phyloP scores from a whole-genome alignment of 768 basidiomycete genomes.

The Mycena pura region DNA sequence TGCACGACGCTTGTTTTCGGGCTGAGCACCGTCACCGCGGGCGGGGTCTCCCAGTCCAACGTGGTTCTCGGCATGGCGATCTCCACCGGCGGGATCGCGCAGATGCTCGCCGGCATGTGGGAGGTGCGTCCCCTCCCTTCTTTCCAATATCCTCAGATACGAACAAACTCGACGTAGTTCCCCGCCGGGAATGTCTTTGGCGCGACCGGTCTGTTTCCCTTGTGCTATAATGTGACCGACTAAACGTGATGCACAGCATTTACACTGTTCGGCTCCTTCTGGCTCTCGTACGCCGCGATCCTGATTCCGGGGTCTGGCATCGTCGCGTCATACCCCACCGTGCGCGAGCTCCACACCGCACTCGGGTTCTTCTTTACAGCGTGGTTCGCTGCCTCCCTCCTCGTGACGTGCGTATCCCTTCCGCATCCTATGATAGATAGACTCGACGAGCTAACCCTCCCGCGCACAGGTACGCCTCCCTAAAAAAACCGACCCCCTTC shows the following conservation, averaged over 20 bases:
- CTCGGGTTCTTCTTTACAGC: conserved; percentile 75
- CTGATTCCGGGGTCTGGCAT: conserved; percentile 75
- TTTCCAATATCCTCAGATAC: conserved; percentile 12
- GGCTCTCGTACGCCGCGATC: conserved; percentile 82
- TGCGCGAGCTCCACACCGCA: conserved; percentile 53
- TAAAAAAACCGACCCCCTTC: conserved; percentile 32
- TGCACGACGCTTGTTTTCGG: conserved; percentile 83
- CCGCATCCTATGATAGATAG: conserved; percentile 11
- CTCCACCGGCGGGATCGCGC: conserved; percentile 82
- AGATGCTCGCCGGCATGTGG: conserved; percentile 91
- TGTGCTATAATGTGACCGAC: conserved; percentile 52
- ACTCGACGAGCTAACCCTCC: conserved; percentile 12
- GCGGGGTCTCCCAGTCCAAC: conserved; percentile 60
- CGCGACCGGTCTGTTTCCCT: conserved; percentile 70
- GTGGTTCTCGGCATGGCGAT: conserved; percentile 86
- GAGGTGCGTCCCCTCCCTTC: conserved; percentile 37
- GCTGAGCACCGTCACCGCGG: conserved; percentile 69
- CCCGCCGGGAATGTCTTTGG: conserved; percentile 72
- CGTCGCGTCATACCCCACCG: conserved; percentile 51
- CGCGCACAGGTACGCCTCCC: conserved; percentile 29
- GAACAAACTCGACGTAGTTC: conserved; percentile 43
- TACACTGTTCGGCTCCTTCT: conserved; percentile 84
- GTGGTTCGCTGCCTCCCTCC: conserved; percentile 75
- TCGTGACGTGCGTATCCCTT: conserved; percentile 59
- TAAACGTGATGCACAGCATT: conserved; percentile 57